These are phyloP conservation scores for Inga leiocalycina DNA, from an alignment of 306 rosid species.

Conservation along the genomic window DNA sequence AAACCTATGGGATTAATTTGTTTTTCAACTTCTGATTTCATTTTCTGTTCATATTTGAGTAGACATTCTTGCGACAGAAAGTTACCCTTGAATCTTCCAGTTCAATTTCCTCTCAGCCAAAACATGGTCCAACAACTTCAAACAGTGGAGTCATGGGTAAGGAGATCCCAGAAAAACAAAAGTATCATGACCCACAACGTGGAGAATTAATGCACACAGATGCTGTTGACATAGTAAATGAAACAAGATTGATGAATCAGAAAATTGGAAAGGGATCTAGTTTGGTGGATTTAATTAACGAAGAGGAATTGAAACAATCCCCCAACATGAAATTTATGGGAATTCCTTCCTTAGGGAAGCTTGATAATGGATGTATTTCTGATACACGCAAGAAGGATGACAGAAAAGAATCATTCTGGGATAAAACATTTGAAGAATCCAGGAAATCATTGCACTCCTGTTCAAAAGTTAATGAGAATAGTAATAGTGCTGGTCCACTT, in stretches of 20 bases:
- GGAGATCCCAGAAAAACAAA: conserved; percentile 32
- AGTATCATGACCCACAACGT: conserved; percentile 23
- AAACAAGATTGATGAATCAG: conserved; percentile 36
- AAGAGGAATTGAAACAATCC: conserved; percentile 45
- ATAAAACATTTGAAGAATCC: conserved; percentile 53
- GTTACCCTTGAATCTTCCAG: conserved; percentile 65
- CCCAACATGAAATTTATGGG: conserved; percentile 30
- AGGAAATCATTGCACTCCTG: conserved; percentile 51
- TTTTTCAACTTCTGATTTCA: conserved; percentile 33
- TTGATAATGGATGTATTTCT: conserved; percentile 30
- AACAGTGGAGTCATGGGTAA: conserved; percentile 36
- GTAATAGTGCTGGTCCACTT: conserved; percentile 60
- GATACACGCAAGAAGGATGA: conserved; percentile 47
- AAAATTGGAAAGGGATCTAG: conserved; percentile 43
- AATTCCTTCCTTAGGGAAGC: conserved; percentile 34
- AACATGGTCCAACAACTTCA: conserved; percentile 43
- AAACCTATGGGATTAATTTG: conserved; percentile 21
- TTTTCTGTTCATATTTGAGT: conserved; percentile 14
- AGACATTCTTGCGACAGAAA: conserved; percentile 99
- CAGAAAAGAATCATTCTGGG: conserved; percentile 47
- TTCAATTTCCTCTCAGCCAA: conserved; percentile 44
- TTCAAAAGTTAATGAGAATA: conserved; percentile 61
- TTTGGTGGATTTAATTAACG: conserved; percentile 44
- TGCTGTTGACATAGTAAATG: conserved; percentile 40
- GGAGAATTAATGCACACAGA: conserved; percentile 43